Conservation (phyloP, 768 basidiomycete species). For the Psilocybe sp. region DNA sequence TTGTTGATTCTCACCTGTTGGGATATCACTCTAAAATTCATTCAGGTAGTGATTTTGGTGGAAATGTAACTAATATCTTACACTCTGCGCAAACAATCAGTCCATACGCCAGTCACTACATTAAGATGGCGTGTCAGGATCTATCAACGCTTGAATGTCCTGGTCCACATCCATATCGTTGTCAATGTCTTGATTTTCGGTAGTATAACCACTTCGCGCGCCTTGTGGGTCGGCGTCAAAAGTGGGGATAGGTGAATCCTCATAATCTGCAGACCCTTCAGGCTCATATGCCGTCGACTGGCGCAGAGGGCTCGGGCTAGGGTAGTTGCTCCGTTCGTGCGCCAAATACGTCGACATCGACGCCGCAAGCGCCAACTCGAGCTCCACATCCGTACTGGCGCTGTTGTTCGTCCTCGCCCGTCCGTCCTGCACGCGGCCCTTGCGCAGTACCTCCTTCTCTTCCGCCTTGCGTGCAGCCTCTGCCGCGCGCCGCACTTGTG, state of each 20-base stretch:
- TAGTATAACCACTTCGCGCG: slow-evolving; percentile 55
- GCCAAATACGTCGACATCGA: not conserved
- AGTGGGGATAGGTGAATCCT: slow-evolving; percentile 49
- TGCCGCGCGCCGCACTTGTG: slow-evolving; percentile 40
- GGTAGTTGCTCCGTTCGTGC: slow-evolving; percentile 11
- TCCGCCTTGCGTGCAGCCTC: slow-evolving; percentile 16
- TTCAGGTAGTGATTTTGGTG: not conserved
- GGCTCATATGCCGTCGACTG: slow-evolving; percentile 36
- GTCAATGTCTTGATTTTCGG: slow-evolving; percentile 35
- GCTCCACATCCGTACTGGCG: slow-evolving; percentile 10
- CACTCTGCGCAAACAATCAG: too few species aligned
- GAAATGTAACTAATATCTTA: too few species aligned
- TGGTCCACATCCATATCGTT: slow-evolving; percentile 32
- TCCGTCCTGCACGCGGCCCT: slow-evolving; percentile 15
- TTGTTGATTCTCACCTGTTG: too few species aligned
- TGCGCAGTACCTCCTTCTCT: slow-evolving; percentile 12
- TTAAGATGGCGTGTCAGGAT: slow-evolving; percentile 13
- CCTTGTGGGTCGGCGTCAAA: slow-evolving; percentile 44
- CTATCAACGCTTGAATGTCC: slow-evolving; percentile 22
- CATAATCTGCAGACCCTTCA: slow-evolving; percentile 30
- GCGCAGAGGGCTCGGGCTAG: slow-evolving; percentile 43
- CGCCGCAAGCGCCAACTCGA: not conserved
- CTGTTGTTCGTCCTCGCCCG: slow-evolving; percentile 6
- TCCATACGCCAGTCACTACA: not conserved
- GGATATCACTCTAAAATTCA: not conserved